phyloP scores from a whole-genome alignment of 2,329 filamentous ascomycete genomes.

The Ceratocystis huliohia region DNA sequence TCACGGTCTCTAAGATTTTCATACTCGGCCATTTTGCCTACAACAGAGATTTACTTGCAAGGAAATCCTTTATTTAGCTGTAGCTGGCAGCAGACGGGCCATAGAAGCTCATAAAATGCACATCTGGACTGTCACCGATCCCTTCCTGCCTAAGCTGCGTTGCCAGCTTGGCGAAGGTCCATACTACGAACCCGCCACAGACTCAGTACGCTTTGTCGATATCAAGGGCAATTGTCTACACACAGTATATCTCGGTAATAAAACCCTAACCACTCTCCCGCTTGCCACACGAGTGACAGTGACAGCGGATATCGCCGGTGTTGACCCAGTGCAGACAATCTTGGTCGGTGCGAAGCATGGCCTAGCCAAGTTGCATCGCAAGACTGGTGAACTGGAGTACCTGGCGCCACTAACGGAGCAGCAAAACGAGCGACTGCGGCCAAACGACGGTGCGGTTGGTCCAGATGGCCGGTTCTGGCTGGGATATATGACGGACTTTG shows the following conservation, averaged over 20 bases:
- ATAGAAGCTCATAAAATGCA: conserved; percentile 26
- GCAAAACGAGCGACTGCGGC: conserved; percentile 43
- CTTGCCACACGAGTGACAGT: conserved; percentile 46
- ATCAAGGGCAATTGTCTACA: conserved; percentile 68
- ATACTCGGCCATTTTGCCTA: neutral
- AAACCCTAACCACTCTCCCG: conserved; percentile 49
- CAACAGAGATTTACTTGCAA: neutral
- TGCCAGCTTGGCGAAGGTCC: conserved; percentile 63
- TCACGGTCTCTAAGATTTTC: neutral
- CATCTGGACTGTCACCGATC: conserved; percentile 39
- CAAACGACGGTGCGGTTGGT: conserved; percentile 77
- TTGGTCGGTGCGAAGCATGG: conserved; percentile 71
- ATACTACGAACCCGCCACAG: conserved; percentile 53
- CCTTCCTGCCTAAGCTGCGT: conserved; percentile 46
- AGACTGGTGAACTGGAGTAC: conserved; percentile 42
- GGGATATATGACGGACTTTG: conserved; percentile 71
- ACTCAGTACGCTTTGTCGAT: conserved; percentile 66
- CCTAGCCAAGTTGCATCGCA: conserved; percentile 61
- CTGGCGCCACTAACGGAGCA: conserved; percentile 36
- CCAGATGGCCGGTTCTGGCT: conserved; percentile 72
- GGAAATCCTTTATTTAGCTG: neutral
- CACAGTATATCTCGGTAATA: conserved; percentile 47
- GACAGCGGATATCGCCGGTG: conserved; percentile 66
- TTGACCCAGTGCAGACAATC: conserved; percentile 50
- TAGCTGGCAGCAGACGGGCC: too few relatives aligned